Conservation (phyloP, 202 grass and related monocot species). For the Brachypodium distachyon region DNA sequence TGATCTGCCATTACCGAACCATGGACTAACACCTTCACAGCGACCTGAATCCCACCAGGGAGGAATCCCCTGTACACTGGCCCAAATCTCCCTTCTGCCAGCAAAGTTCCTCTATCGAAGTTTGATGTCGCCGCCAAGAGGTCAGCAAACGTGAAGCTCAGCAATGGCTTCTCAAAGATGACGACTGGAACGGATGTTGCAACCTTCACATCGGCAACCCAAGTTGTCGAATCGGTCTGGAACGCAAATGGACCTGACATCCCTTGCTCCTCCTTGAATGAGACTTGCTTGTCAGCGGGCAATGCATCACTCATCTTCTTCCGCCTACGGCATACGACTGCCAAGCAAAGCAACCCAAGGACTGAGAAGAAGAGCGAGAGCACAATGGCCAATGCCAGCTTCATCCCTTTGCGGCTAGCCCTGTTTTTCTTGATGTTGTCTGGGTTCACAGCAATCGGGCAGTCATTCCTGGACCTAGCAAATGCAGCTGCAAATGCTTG, state of each 20-base stretch:
- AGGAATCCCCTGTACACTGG: constrained; percentile 92
- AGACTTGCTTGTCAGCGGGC: constrained; percentile 47
- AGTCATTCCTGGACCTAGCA: constrained; percentile 68
- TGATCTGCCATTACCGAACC: constrained; percentile 53
- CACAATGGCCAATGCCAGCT: constrained; percentile 44
- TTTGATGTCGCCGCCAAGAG: constrained; percentile 75
- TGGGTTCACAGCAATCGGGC: constrained; percentile 84
- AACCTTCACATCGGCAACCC: constrained; percentile 89
- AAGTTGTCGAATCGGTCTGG: constrained; percentile 79
- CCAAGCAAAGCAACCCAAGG: constrained; percentile 51
- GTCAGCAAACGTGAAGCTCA: constrained; percentile 78
- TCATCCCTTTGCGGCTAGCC: constrained; percentile 32
- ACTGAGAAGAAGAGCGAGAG: constrained; percentile 52
- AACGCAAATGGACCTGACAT: constrained; percentile 82
- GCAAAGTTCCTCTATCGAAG: constrained; percentile 82
- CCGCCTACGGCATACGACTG: constrained; percentile 32
- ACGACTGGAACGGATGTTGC: constrained; percentile 83
- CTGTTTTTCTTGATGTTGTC: constrained; percentile 26
- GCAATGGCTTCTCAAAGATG: constrained; percentile 94
- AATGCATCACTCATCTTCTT: constrained; percentile 29
- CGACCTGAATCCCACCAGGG: constrained; percentile 71
- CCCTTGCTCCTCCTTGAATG: constrained; percentile 52
- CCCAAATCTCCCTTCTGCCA: constrained; percentile 87
- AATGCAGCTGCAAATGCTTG: constrained; percentile 52
- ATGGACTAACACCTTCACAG: constrained; percentile 85